Percentiles rank a stretch among this genome's conserved stretches.
Conservation (phyloP, 257 asterid genomes). For the Solanum stenotomum region DNA sequence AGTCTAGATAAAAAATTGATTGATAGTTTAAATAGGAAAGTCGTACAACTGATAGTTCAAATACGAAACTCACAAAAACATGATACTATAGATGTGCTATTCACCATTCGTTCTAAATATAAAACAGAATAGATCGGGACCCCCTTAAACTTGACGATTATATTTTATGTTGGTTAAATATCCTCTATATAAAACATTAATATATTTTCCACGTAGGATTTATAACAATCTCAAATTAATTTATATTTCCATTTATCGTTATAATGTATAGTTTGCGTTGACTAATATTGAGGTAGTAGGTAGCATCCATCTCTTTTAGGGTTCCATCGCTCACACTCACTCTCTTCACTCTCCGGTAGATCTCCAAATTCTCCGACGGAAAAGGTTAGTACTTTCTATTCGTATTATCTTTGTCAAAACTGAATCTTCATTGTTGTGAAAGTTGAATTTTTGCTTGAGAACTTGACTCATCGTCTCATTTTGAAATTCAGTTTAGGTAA, state of each 20-base stretch:
- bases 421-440: background rate
- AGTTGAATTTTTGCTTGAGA: background rate
- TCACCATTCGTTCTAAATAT: no score
- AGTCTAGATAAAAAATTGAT: no score
- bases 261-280: background rate
- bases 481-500: background rate
- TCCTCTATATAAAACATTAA: background rate
- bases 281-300: background rate
- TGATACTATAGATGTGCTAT: no score
- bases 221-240: no score
- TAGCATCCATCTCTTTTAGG: background rate
- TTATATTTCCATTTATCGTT: background rate
- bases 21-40: no score
- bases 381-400: background rate
- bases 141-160: no score
- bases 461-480: background rate
- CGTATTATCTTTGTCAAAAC: background rate
- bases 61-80: no score
- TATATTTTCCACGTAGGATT: background rate
- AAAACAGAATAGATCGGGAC: no score
- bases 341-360: background rate
- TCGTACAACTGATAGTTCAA: fast-evolving
- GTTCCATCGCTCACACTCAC: background rate
- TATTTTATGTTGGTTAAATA: no score
- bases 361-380: background rate